Conservation (phyloP, 805 yeast species). For the Candida pseudofarinosa region DNA sequence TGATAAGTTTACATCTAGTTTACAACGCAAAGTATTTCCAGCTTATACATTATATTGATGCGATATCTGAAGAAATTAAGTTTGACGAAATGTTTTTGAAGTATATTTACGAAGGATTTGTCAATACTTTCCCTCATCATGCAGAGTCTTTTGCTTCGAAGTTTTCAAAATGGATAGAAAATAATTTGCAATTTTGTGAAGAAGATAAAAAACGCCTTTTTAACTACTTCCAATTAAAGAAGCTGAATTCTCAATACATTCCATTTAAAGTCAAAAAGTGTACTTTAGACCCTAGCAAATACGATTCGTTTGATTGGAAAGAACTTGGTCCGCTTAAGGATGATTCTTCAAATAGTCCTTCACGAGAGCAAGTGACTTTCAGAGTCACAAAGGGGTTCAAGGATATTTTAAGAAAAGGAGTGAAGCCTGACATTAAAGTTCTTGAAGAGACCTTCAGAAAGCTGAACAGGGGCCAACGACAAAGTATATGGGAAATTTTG, state of each 20-base stretch:
- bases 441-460: slow-evolving; percentile 28
- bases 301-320: slow-evolving; percentile 21
- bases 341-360: slow-evolving; percentile 11
- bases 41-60: slow-evolving; percentile 21
- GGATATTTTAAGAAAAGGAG: slow-evolving; percentile 30
- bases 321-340: slow-evolving; percentile 13
- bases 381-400: slow-evolving; percentile 30
- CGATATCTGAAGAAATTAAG: slow-evolving; percentile 10
- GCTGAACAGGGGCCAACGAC: slow-evolving; percentile 19
- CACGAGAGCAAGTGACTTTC: slow-evolving; percentile 23
- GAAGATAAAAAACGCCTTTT: slow-evolving; percentile 10
- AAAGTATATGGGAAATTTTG: slow-evolving; percentile 20
- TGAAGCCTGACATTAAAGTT: slow-evolving; percentile 31
- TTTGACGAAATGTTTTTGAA: slow-evolving; percentile 22
- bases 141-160: slow-evolving; percentile 19
- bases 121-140: slow-evolving; percentile 30
- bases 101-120: slow-evolving; percentile 26
- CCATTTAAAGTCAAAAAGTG: slow-evolving; percentile 20
- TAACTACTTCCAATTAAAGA: slow-evolving; percentile 13
- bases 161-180: slow-evolving; percentile 12
- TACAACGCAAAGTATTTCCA: slow-evolving; percentile 25
- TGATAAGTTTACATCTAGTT: slow-evolving; percentile 23
- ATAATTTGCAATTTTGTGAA: slow-evolving; percentile 4
- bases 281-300: slow-evolving; percentile 17
- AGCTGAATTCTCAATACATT: slow-evolving; percentile 20